Base-by-base conservation (phyloP, 805 yeast genomes). In the Clavispora asparagi region DNA sequence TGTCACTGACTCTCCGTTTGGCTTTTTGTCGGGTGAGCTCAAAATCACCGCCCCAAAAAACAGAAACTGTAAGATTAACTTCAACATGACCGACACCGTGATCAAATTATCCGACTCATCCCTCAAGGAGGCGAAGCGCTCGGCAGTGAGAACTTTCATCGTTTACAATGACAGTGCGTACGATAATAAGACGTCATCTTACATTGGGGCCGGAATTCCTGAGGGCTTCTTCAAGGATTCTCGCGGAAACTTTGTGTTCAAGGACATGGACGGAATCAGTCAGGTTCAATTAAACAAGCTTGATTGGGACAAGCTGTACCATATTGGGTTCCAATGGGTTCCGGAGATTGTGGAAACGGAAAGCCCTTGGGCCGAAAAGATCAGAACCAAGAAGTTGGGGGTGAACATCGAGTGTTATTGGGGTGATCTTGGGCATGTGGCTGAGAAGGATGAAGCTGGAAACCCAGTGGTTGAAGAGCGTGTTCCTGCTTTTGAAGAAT, bases 261-360 rank as follows among this genome's bases (percentile, higher is more conserved):
- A 81, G 61, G 68, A 76, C 48, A 61, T 75, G 49, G 66, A 69
- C 26, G 95, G 95, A 13, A 84, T 88, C 43, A 81, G 82, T 50
- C 74, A 75, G 48, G 56, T 86, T 6, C 79, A 78, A 43, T 58
- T 89, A 47, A 86, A 85, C 62, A 87, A 84, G 58, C 64, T 84
- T 26, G 72, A 76, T 54, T 83, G 88, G 82, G 68, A 76, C 6
- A 71, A 72, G 42, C 56, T 70, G 1, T 84, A 79, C 57, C 86
- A 77, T 52, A 49, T 88, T 39, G 86, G 83, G 2, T 54, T 88
- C 42, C 86, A 86, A 58, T 88, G 95, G 95, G 68, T 85, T 30
- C 95, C 95, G 5, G 74, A 74, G 44, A 66, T 76, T 12, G 72
- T 73, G 27, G 81, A 72, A 38, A 68, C 64, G 19, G 63, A 55